Percentiles rank a stretch among this genome's conserved stretches.
phyloP scores from a whole-genome alignment of 257 asterid species.

The Scutellaria minor region DNA sequence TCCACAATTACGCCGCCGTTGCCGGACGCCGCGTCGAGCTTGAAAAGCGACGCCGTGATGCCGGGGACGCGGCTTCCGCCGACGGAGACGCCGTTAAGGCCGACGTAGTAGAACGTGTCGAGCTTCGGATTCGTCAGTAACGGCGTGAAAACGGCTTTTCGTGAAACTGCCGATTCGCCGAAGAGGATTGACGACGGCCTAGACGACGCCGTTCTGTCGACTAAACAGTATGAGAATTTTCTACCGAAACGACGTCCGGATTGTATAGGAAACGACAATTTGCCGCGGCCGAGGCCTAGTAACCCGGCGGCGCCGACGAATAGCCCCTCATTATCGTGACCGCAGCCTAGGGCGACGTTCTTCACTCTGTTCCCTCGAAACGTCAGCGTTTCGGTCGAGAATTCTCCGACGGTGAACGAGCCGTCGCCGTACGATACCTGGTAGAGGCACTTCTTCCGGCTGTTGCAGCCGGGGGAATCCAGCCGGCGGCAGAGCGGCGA shows the following conservation, averaged over 20 bases:
- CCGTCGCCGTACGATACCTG: constrained; percentile 94
- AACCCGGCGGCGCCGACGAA: constrained; percentile 90
- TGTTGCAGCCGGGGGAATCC: constrained; percentile 75
- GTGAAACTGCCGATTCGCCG: constrained; percentile 67
- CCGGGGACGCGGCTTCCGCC: constrained; percentile 72
- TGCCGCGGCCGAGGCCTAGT: constrained; percentile 81
- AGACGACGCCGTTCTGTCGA: constrained; percentile 69
- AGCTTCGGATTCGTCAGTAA: constrained; percentile 64
- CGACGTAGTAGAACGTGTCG: constrained; percentile 80
- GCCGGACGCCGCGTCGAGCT: constrained; percentile 58
- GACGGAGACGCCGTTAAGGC: constrained; percentile 70
- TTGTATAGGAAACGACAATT: constrained; percentile 69
- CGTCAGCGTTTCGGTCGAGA: constrained; percentile 82
- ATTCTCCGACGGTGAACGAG: constrained; percentile 79
- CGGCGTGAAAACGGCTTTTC: constrained; percentile 69
- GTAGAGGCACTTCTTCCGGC: constrained; percentile 66
- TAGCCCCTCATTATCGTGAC: constrained; percentile 84
- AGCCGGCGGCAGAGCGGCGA: constrained; percentile 80
- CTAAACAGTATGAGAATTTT: constrained; percentile 81
- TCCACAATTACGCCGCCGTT: constrained; percentile 88
- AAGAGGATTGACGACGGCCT: constrained; percentile 69
- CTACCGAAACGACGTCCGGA: constrained; percentile 66
- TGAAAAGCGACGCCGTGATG: constrained; percentile 58
- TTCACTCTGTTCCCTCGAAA: constrained; percentile 56
- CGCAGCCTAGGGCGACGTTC: constrained; percentile 79